Conservation (phyloP, 116 monocot genomes). For the Posidonia oceanica region DNA sequence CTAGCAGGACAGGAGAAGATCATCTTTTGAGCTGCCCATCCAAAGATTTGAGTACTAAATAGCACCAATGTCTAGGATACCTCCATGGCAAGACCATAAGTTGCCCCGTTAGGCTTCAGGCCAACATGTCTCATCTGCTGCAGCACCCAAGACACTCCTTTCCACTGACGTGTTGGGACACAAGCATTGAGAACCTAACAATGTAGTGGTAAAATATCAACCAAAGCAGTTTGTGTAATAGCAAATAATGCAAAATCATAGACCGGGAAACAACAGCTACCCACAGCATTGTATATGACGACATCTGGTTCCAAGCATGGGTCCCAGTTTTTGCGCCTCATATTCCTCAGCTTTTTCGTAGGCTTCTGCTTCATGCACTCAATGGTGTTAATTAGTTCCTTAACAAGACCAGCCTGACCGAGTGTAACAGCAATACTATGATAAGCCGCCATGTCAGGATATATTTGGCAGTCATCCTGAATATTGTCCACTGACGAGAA, state of each 20-base stretch:
- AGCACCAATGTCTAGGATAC: slow-evolving; percentile 19
- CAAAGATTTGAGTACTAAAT: slow-evolving; percentile 1
- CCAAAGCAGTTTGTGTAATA: slow-evolving; percentile 1
- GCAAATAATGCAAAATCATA: not conserved
- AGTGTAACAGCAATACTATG: slow-evolving; percentile 89
- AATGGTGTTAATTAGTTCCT: slow-evolving; percentile 56
- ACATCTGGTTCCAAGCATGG: slow-evolving; percentile 83
- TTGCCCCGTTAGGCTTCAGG: slow-evolving; percentile 70
- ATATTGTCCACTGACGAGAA: slow-evolving; percentile 5
- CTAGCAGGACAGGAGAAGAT: not conserved
- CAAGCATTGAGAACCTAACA: slow-evolving; percentile 86
- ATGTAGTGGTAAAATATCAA: slow-evolving; percentile 10
- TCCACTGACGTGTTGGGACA: slow-evolving; percentile 78
- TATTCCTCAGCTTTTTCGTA: slow-evolving; percentile 54
- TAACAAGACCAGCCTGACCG: slow-evolving; percentile 90
- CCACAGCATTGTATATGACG: slow-evolving; percentile 45
- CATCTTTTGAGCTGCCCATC: not conserved
- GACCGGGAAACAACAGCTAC: not conserved
- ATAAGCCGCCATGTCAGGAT: slow-evolving; percentile 97
- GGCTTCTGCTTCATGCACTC: slow-evolving; percentile 78
- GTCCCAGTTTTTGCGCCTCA: slow-evolving; percentile 63
- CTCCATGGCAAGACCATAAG: slow-evolving; percentile 97
- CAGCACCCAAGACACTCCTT: slow-evolving; percentile 95
- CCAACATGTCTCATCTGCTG: slow-evolving; percentile 52
- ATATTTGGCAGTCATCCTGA: slow-evolving; percentile 78